A percentile compares a stretch with the other conserved stretches of the same genome.
Conservation (phyloP, 306 rosid genomes). For the Quercus rubra region DNA sequence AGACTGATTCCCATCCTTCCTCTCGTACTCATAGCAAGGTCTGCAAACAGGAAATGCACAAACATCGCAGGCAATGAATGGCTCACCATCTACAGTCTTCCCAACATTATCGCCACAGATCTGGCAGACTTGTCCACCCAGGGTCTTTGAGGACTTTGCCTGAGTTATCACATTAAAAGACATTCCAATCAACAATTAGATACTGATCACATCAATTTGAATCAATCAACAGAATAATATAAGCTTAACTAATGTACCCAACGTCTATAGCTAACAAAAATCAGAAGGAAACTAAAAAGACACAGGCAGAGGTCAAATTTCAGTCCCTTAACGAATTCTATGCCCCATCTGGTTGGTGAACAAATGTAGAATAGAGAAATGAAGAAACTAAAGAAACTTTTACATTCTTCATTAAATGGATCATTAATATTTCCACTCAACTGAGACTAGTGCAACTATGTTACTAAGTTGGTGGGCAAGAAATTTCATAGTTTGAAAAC, state of each 20-base stretch:
- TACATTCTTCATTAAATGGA: not conserved
- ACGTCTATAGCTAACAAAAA: not conserved
- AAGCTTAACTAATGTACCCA: not conserved
- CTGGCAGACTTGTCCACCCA: conserved; percentile 75
- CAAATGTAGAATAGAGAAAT: not conserved
- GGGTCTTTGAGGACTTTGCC: conserved; percentile 53
- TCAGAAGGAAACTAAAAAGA: not conserved
- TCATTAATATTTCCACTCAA: not conserved
- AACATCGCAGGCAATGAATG: conserved; percentile 70
- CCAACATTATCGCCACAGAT: conserved; percentile 93
- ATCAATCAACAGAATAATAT: conserved; percentile 3
- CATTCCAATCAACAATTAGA: not conserved
- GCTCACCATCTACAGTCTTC: conserved; percentile 56
- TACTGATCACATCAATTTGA: not conserved
- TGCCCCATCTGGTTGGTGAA: not conserved
- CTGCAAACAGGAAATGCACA: conserved; percentile 94
- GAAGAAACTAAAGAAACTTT: not conserved
- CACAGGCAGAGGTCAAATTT: not conserved
- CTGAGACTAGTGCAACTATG: not conserved
- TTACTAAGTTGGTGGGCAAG: not conserved
- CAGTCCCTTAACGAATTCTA: not conserved
- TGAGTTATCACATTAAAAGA: conserved; percentile 25
- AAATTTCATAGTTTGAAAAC: not conserved
- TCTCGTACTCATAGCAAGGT: conserved; percentile 91
- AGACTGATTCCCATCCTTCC: conserved; percentile 96